Percentiles rank a stretch among this genome's conserved stretches.
Evolutionary conservation across 2,329 filamentous ascomycete species (phyloP).

Genomic region (Drechmeria coniospora): DNA sequence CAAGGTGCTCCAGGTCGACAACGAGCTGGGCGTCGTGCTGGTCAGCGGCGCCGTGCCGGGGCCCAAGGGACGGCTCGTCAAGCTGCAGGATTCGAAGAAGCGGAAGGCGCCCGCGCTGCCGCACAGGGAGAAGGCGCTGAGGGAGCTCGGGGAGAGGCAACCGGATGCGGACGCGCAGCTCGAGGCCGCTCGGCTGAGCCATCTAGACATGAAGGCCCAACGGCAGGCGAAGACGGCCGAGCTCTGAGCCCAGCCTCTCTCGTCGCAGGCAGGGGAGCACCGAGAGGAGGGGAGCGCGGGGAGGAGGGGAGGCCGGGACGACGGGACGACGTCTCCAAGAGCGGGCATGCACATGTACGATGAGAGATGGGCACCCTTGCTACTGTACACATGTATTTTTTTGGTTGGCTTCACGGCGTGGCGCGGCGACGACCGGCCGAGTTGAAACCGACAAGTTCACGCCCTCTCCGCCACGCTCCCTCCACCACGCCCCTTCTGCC

Average conservation of each 20-base stretch:
- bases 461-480: not conserved
- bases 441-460: too few relatives aligned
- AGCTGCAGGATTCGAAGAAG: slow-evolving; percentile 82
- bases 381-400: slow-evolving; percentile 7
- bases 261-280: too few relatives aligned
- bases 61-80: slow-evolving; percentile 72
- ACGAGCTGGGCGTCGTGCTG: slow-evolving; percentile 72
- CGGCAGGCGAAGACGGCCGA: slow-evolving; percentile 16
- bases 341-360: too few relatives aligned
- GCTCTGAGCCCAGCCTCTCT: slow-evolving; percentile 8
- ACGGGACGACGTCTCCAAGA: too few relatives aligned
- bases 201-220: slow-evolving; percentile 38
- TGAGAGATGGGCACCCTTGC: too few relatives aligned
- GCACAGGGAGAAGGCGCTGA: slow-evolving; percentile 30
- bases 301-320: too few relatives aligned
- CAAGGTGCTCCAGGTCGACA: slow-evolving; percentile 75
- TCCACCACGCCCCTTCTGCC: not conserved
- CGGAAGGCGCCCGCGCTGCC: slow-evolving; percentile 44
- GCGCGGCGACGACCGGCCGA: too few relatives aligned
- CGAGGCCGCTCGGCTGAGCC: slow-evolving; percentile 31
- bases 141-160: slow-evolving; percentile 29
- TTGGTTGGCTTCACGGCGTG: not conserved
- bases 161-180: slow-evolving; percentile 29
- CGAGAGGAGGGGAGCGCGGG: too few relatives aligned
- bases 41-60: slow-evolving; percentile 78